These are phyloP conservation scores for Nissolia schottii DNA, from an alignment of 306 rosid species.

Conservation along the genomic window DNA sequence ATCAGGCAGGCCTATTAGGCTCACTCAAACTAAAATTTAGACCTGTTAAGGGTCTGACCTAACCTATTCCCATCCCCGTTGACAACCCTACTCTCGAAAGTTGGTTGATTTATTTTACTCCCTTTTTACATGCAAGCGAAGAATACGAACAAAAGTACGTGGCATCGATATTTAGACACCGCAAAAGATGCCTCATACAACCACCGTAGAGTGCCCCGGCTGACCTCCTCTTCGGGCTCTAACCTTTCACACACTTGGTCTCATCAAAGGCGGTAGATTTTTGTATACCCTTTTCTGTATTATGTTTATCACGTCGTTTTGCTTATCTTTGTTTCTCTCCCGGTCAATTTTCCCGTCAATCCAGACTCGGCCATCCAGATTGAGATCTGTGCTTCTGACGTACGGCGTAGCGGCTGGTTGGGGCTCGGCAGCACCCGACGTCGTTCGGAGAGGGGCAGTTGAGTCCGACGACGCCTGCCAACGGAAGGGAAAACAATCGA, in stretches of 20 bases:
- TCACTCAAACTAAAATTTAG: too few relatives aligned
- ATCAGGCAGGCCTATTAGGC: too few relatives aligned
- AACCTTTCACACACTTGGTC: conserved; percentile 84
- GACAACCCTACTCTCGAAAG: too few relatives aligned
- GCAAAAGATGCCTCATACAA: conserved; percentile 88
- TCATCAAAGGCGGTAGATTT: conserved; percentile 57
- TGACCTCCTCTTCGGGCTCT: conserved; percentile 89
- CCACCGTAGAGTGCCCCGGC: conserved; percentile 64
- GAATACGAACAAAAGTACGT: background rate
- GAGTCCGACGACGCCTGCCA: conserved; percentile 51
- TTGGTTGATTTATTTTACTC: background rate
- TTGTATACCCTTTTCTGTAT: background rate
- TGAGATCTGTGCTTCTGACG: too few relatives aligned
- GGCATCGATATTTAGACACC: background rate
- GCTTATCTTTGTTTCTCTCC: background rate
- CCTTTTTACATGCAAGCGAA: conserved; percentile 4
- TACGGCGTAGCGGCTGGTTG: too few relatives aligned
- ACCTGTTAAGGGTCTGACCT: too few relatives aligned
- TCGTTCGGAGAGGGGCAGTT: conserved; percentile 75
- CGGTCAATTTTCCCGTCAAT: too few relatives aligned
- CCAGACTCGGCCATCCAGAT: too few relatives aligned
- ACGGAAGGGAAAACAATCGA: conserved; percentile 53
- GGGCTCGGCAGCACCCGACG: conserved; percentile 53
- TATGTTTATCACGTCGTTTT: background rate
- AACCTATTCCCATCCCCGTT: too few relatives aligned